Conservation (phyloP, 2,329 filamentous ascomycete species). For the Xylariaceae sp. region DNA sequence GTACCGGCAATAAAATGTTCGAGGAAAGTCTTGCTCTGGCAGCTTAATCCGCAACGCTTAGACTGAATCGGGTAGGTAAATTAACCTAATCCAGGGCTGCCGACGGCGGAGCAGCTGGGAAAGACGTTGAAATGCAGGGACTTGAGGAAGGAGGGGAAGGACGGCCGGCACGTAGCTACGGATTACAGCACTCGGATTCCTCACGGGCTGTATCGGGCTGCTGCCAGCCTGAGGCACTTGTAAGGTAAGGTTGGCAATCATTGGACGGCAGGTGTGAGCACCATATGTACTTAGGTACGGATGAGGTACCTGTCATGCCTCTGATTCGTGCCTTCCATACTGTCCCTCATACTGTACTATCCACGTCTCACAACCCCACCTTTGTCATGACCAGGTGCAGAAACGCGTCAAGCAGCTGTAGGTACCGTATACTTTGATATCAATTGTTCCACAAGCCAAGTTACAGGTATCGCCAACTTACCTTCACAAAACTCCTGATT, state of each 20-base stretch:
- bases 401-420: too few relatives aligned
- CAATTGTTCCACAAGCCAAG: too few relatives aligned
- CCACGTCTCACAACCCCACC: background rate
- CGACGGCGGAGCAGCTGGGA: slow-evolving; percentile 6
- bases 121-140: slow-evolving; percentile 15
- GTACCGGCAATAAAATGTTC: background rate
- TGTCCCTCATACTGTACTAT: background rate
- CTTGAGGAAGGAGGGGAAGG: background rate
- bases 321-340: background rate
- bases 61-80: background rate
- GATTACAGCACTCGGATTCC: background rate
- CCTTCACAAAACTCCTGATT: too few relatives aligned
- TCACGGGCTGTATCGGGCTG: background rate
- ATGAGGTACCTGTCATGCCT: too few relatives aligned
- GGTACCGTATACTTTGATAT: too few relatives aligned
- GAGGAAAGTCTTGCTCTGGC: background rate
- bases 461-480: too few relatives aligned
- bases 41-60: slow-evolving; percentile 5
- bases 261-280: too few relatives aligned
- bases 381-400: background rate
- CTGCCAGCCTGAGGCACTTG: too few relatives aligned
- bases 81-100: slow-evolving; percentile 5
- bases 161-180: background rate
- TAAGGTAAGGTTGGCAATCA: background rate
- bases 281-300: too few relatives aligned